Conservation (phyloP, 306 rosid genomes). For the Castanea sativa region DNA sequence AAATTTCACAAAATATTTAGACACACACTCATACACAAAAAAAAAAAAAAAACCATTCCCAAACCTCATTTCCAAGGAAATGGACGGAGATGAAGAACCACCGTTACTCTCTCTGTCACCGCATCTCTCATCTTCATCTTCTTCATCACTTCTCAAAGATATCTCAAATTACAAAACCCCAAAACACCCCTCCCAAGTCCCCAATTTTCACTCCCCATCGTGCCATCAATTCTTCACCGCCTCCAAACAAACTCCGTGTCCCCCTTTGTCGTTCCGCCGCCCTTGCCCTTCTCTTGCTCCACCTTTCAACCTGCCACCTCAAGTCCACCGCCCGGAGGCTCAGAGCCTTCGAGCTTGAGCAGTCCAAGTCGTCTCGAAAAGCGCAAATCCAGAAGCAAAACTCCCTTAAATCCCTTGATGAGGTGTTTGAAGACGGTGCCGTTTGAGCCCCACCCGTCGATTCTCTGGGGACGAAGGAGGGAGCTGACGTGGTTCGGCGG, state of each 20-base stretch:
- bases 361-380: conserved; percentile 64
- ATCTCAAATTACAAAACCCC: conserved; percentile 86
- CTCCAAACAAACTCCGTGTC: conserved; percentile 48
- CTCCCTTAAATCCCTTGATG: conserved; percentile 47
- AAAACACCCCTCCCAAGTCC: conserved; percentile 39
- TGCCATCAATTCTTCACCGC: conserved; percentile 64
- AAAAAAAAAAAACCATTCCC: too few relatives aligned
- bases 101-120: conserved; percentile 50
- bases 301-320: conserved; percentile 30
- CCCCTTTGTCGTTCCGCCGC: conserved; percentile 38
- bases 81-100: conserved; percentile 52
- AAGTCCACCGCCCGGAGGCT: conserved; percentile 50
- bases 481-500: conserved; percentile 50
- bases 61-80: background rate
- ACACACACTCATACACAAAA: background rate
- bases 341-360: conserved; percentile 67
- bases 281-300: conserved; percentile 45
- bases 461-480: conserved; percentile 28
- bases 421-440: conserved; percentile 63
- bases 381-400: conserved; percentile 52
- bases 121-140: background rate
- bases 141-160: conserved; percentile 63
- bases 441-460: conserved; percentile 58
- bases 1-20: background rate
- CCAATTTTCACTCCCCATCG: conserved; percentile 43